Percentiles rank a stretch among this genome's conserved stretches.
These are phyloP conservation scores for Pisolithus sp. DNA, from an alignment of 768 basidiomycete genomes.

Conservation along the genomic window DNA sequence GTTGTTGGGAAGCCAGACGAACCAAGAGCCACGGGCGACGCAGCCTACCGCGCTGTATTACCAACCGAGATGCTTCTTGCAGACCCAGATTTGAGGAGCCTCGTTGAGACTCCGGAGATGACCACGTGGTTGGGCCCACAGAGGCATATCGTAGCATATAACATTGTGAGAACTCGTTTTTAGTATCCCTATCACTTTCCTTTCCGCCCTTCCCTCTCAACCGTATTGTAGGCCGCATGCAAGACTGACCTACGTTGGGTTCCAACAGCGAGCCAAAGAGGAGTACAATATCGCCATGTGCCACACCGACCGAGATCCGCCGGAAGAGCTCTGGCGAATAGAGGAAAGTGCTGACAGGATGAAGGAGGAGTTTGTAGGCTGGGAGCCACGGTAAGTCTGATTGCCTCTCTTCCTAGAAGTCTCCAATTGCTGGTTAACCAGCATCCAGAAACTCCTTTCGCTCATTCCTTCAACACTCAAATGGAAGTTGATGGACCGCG, in stretches of 20 bases:
- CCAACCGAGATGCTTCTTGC: conserved; percentile 37
- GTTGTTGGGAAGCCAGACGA: conserved; percentile 42
- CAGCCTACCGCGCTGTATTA: conserved; percentile 53
- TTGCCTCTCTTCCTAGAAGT: too few species aligned
- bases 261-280: conserved; percentile 26
- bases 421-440: conserved; percentile 6
- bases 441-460: conserved; percentile 39
- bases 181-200: too few species aligned
- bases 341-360: conserved; percentile 41
- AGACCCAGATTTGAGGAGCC: conserved; percentile 44
- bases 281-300: conserved; percentile 40
- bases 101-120: too few species aligned
- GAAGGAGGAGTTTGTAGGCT: conserved; percentile 40
- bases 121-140: too few species aligned
- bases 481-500: too few species aligned
- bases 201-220: too few species aligned
- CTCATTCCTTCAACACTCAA: too few species aligned
- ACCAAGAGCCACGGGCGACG: conserved; percentile 53
- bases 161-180: conserved; percentile 29
- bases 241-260: too few species aligned
- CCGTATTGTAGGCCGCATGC: too few species aligned
- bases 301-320: conserved; percentile 32
- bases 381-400: conserved; percentile 40
- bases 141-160: conserved; percentile 41
- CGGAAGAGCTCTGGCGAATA: conserved; percentile 40